phyloP scores from a whole-genome alignment of 345 rosid species.

The Eutrema heterophyllum region DNA sequence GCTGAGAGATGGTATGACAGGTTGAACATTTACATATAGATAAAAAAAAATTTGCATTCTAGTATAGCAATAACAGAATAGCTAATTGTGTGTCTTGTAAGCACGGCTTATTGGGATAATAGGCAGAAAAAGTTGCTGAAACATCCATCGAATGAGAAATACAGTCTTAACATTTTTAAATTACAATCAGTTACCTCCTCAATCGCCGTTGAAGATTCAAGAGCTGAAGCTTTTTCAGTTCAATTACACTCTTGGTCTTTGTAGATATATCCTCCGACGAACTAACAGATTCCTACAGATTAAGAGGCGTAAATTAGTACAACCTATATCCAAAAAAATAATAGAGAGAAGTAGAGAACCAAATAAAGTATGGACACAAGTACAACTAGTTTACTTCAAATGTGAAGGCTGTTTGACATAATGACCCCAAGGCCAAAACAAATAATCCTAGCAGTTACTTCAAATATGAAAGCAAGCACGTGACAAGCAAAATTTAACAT shows the following conservation, averaged over 20 bases:
- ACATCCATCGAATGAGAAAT: neutral
- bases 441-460: neutral
- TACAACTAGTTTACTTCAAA: neutral
- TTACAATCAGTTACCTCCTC: constrained; percentile 45
- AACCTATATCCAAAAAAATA: neutral
- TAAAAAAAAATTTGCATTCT: neutral
- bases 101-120: neutral
- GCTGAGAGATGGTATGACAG: neutral
- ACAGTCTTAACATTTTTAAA: neutral
- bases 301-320: neutral
- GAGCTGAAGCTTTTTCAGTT: constrained; percentile 84
- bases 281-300: constrained; percentile 64
- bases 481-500: neutral
- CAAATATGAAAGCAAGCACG: neutral
- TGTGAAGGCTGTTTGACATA: neutral
- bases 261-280: constrained; percentile 80
- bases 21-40: neutral
- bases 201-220: constrained; percentile 75
- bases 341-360: neutral
- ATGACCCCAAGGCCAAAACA: neutral
- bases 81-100: neutral
- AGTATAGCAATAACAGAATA: neutral
- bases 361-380: neutral
- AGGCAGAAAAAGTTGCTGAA: neutral
- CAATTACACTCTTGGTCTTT: constrained; percentile 87